Base-by-base conservation (phyloP, 2,329 filamentous ascomycete genomes). In the Fusarium mangiferae region DNA sequence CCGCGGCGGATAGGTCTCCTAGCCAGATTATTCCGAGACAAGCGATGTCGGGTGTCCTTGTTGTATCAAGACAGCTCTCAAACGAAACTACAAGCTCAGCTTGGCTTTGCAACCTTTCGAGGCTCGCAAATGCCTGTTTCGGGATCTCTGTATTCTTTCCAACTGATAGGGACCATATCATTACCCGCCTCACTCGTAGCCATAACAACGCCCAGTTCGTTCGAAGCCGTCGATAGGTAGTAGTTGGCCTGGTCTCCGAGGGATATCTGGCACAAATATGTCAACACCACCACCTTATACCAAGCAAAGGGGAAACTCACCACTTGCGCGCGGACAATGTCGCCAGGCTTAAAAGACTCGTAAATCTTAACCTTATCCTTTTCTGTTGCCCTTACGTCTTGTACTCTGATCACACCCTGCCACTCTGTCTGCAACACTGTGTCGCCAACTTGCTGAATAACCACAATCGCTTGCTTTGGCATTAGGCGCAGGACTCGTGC, bases 211-310 rank as follows among this genome's bases (percentile, higher is more conserved):
- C 96, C 96, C 45, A 97, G 87, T 81, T 97, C 93, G 82, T 99
- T 98, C 75, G 90, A 90, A 35, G 95, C 94, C 3, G 96, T 99
- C 33, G 92, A 93, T n/a, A 97, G 88, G 82, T 98, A 99, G 82
- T 98, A 99, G 78, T 94, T 97, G 57, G 93, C 91, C 84, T 98
- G 95, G 81, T 99, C 96, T 42, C 96, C 96, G 20, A 98, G 84
- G 13, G 93, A 96, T 66, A 97, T 96, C 91, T 93, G 56, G 20
- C 38, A 65, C 18, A 24, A 70, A 65, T 48, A 28, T 66, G 55
- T 66, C 56, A 44, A 30, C 17, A 22, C 13, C 18, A 30, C 18
- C 30, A n/a, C 48, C 18, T 20, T 28, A 46, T n/a, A 36, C 17
- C 24, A 26, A 44, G 62, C 36, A 17, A 33, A 24, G 49, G 20